Base-by-base conservation (phyloP, 805 yeast genomes). In the Komagataella populi region DNA sequence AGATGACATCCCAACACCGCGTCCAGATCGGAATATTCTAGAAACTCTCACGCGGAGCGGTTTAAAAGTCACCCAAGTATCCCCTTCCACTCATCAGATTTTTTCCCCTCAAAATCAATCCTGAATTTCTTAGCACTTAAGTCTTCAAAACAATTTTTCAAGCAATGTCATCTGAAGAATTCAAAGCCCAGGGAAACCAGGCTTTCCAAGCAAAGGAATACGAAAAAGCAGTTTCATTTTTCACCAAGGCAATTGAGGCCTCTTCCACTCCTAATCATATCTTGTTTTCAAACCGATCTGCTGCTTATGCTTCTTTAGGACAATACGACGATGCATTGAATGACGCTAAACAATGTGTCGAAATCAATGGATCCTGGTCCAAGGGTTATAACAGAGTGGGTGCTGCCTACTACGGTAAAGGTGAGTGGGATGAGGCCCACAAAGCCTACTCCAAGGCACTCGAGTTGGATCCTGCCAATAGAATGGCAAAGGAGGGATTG, bases 361-460 rank as follows among this genome's bases (percentile, higher is more conserved):
- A 78, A 60, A 81, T 89, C 68, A 87, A 86, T 56, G 83, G 89
- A 14, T 57, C 83, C 2, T 93, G 98, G 98, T 89, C 96, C 20
- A 93, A 93, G 69, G 99, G 98, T 48, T 87, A 85, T 73, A 85
- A 82, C 62, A 83, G 99, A 68, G 84, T 85, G 44, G 99, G 87
- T 54, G 90, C 97, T 56, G 99, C 99, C 36, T 80, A 83, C 49
- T 83, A 74, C 60, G 99, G 99, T n/a, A 71, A 85, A 54, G 88
- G 88, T 16, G 77, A 86, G 54, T 75, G 83, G 49, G 89, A 85
- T 30, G 85, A 78, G 20, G 93, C 98, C 48, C 78, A 77, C 58
- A 66, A 67, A 23, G 73, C 84, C 23, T 91, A 88, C 68, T 71
- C 80, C 56, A 83, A 84, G 65, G 95, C 96, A 6, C 70, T 91